A percentile compares a stretch with the other conserved stretches of the same genome.
These are phyloP conservation scores for Gaultheria prostrata DNA, from an alignment of 148 eudicot genomes.

Conservation along the genomic window DNA sequence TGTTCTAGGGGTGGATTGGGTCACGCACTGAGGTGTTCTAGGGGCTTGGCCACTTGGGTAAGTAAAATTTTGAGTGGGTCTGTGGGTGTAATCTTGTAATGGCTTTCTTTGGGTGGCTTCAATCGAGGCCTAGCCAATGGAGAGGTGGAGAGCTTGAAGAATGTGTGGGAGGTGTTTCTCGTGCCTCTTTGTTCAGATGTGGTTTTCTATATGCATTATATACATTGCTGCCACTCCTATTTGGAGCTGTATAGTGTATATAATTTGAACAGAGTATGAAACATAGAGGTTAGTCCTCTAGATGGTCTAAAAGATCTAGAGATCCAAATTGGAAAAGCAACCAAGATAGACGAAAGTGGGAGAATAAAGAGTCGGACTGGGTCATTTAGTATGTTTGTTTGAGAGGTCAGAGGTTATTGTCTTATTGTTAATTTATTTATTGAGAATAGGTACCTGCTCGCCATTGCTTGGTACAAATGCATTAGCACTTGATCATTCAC, in stretches of 20 bases:
- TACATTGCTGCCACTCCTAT: not conserved
- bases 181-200: not conserved
- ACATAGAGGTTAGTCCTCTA: not conserved
- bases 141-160: not conserved
- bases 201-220: not conserved
- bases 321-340: not conserved
- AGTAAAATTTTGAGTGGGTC: not conserved
- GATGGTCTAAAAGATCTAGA: not conserved
- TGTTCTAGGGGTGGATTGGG: not conserved
- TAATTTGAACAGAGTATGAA: not conserved
- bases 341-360: not conserved
- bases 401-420: not conserved
- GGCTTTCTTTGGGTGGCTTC: not conserved
- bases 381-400: not conserved
- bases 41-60: not conserved
- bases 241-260: not conserved
- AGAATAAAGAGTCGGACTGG: not conserved
- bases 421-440: not conserved
- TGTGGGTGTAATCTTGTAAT: not conserved
- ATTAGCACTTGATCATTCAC: not conserved
- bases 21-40: not conserved
- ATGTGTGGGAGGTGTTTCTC: not conserved
- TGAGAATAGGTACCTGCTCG: not conserved
- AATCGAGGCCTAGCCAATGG: not conserved
- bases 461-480: not conserved